Base-by-base conservation (phyloP, 345 rosid genomes). In the Populus deltoides region DNA sequence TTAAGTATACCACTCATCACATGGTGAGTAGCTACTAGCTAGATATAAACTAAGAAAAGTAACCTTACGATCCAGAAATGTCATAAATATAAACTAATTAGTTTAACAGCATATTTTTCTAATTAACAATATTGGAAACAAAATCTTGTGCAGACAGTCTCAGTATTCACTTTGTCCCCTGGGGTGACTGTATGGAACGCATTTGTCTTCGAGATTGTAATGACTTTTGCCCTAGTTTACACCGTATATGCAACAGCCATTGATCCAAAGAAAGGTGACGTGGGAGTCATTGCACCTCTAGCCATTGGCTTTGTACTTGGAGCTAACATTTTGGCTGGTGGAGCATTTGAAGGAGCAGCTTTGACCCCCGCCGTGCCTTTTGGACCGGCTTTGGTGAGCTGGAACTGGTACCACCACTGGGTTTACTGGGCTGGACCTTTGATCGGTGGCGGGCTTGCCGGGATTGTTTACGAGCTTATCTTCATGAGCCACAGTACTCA, bases 301-400 rank as follows among this genome's bases (percentile, higher is more conserved):
- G 97, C 98, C 0, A 94, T 94, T 6, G 98, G 98, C 84, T 92
- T 94, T 85, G 89, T 94, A 0, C 97, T 94, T 3, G 98, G 94
- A 1, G 98, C 98, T 68, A 94, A 94, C 85, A 92, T 94, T 74
- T 86, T 94, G 81, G 97, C 93, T 0, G 98, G 98, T 51, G 98
- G 97, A 0, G 94, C 92, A 2, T 94, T 94, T 75, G 89, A 87
- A 16, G 98, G 98, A 66, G 98, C 97, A 31, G 92, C 98, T 8
- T 91, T 92, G 98, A 94, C 92, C 88, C 98, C 98, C 0, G 98
- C 98, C 0, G 98, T 92, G 51, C 89, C 98, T 8, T 94, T 94
- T 41, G 97, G 98, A 47, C 97, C 98, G 10, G 98, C 98, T 0
- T 81, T 94, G 57, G 97, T 92, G 33, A 91, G 95, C 95, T 94